Percentiles rank a stretch among this genome's conserved stretches.
These are phyloP conservation scores for Circinella minor DNA, from an alignment of 371 early-diverging fungal genomes.

Conservation along the genomic window DNA sequence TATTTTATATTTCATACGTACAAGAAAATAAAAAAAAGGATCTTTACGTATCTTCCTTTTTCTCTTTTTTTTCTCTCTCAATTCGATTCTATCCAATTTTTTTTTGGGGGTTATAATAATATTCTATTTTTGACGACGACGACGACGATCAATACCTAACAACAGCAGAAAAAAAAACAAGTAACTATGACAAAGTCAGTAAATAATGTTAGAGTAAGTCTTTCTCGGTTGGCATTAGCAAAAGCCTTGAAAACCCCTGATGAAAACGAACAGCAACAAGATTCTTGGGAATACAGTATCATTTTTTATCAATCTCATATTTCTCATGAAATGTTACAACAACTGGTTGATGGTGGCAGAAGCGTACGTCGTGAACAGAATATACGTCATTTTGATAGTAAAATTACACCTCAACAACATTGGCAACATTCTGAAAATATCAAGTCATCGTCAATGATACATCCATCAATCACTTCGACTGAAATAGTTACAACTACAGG, in stretches of 20 bases:
- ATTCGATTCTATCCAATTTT: too few relatives aligned
- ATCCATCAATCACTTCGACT: too few relatives aligned
- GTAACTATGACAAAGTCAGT: slow-evolving; percentile 8
- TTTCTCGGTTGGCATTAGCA: slow-evolving; percentile 50
- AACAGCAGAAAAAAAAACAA: too few relatives aligned
- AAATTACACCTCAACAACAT: neutral
- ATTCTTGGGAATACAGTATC: slow-evolving; percentile 33
- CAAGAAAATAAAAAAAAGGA: too few relatives aligned
- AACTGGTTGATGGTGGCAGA: neutral
- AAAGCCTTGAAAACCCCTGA: slow-evolving; percentile 53
- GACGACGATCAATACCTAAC: too few relatives aligned
- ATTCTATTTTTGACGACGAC: too few relatives aligned
- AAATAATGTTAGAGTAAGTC: slow-evolving; percentile 46
- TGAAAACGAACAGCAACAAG: slow-evolving; percentile 24
- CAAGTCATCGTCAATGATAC: too few relatives aligned
- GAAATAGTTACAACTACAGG: too few relatives aligned
- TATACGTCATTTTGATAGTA: neutral
- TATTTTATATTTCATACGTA: too few relatives aligned
- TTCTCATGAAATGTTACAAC: neutral
- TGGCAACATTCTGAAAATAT: neutral
- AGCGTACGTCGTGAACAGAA: neutral
- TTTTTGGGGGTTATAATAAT: too few relatives aligned
- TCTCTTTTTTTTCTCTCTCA: too few relatives aligned
- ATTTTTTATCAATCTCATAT: slow-evolving; percentile 4
- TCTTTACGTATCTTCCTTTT: too few relatives aligned